Evolutionary conservation across 1,284 basidiomycete genomes (phyloP).

Genomic region (Boletellus dicymbophilus): DNA sequence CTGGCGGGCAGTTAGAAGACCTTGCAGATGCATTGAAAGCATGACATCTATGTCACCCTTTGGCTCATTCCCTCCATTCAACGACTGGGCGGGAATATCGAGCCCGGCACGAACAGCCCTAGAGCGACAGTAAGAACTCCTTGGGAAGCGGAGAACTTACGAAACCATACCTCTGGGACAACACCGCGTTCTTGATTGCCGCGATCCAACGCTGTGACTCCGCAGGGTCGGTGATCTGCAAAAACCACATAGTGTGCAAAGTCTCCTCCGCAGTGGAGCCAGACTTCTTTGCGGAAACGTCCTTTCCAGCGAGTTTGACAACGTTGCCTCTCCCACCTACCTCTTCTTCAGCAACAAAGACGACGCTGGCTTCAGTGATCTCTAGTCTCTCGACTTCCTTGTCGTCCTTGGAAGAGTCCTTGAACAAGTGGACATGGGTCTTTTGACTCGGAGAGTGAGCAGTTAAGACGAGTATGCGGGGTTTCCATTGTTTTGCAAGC

Average conservation of each 20-base stretch:
- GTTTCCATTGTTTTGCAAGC: constrained; percentile 72
- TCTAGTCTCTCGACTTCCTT: constrained; percentile 70
- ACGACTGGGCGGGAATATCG: constrained; percentile 46
- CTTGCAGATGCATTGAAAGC: constrained; percentile 74
- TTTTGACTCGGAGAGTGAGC: constrained; percentile 39
- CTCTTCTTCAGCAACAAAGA: constrained; percentile 71
- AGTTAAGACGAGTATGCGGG: constrained; percentile 63
- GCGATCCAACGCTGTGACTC: constrained; percentile 76
- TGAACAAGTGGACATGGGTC: constrained; percentile 74
- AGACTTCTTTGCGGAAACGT: constrained; percentile 51
- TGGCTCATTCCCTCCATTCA: constrained; percentile 53
- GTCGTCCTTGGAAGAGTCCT: constrained; percentile 55
- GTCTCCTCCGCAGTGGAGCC: constrained; percentile 12
- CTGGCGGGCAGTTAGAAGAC: constrained; percentile 42
- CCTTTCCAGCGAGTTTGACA: constrained; percentile 65
- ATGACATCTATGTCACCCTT: constrained; percentile 79
- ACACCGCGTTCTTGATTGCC: constrained; percentile 67
- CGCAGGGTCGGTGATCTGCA: constrained; percentile 59
- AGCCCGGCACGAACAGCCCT: constrained; percentile 70
- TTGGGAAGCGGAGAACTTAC: not conserved
- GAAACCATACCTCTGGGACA: constrained; percentile 59
- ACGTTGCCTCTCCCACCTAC: constrained; percentile 63
- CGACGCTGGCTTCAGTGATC: constrained; percentile 72
- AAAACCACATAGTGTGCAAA: constrained; percentile 50
- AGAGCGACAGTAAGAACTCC: constrained; percentile 6